Evolutionary conservation across 1,284 basidiomycete genomes (phyloP).

Genomic region (Afroboletus lepidellus): DNA sequence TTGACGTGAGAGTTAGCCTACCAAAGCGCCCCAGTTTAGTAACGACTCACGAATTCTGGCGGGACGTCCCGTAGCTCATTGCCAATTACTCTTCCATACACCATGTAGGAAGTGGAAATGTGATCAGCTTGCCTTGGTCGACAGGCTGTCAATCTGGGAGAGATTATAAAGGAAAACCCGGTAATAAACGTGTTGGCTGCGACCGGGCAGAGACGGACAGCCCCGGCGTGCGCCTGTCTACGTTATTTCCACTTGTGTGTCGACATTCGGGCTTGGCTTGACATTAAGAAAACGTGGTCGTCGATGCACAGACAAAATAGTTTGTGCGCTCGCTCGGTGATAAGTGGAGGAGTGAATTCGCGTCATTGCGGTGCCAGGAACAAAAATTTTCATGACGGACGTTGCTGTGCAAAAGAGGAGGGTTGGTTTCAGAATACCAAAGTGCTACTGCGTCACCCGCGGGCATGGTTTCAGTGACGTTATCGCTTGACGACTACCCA

Average conservation of each 20-base stretch:
- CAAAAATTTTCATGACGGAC: slow-evolving; percentile 3
- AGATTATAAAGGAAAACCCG: slow-evolving; percentile 29
- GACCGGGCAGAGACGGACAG: slow-evolving; percentile 28
- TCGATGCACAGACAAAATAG: slow-evolving; percentile 10
- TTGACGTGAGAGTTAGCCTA: slow-evolving; percentile 20
- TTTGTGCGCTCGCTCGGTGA: slow-evolving; percentile 19
- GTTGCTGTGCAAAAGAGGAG: slow-evolving; percentile 13
- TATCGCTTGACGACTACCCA: not conserved
- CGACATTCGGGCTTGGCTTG: slow-evolving; percentile 14
- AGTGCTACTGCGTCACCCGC: not conserved
- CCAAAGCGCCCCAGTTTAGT: not conserved
- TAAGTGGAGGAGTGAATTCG: slow-evolving; percentile 9
- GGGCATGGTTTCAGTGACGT: not conserved
- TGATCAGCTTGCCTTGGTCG: slow-evolving; percentile 16
- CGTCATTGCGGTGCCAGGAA: slow-evolving; percentile 25
- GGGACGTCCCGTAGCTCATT: slow-evolving; percentile 33
- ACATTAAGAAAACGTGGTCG: slow-evolving; percentile 31
- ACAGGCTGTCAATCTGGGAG: slow-evolving; percentile 19
- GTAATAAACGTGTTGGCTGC: slow-evolving; percentile 24
- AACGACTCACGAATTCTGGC: slow-evolving; percentile 28
- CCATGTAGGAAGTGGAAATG: slow-evolving; percentile 22
- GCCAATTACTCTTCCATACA: slow-evolving; percentile 33
- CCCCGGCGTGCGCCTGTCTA: slow-evolving; percentile 17
- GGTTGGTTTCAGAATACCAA: not conserved
- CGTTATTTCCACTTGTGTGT: slow-evolving; percentile 18